Conservation (phyloP, 2,329 filamentous ascomycete species). For the Verticillium nubilum region DNA sequence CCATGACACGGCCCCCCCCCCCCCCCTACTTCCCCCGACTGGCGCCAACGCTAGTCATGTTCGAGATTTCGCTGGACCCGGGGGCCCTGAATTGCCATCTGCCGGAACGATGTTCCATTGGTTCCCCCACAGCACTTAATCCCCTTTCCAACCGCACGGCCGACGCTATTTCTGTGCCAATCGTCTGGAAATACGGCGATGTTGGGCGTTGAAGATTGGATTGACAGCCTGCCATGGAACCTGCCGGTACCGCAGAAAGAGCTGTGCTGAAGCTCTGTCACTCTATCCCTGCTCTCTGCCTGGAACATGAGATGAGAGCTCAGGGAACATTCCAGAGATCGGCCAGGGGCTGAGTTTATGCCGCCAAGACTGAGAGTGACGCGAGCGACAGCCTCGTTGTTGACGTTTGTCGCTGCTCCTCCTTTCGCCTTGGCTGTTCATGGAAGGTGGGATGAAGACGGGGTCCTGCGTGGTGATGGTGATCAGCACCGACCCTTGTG, state of each 20-base stretch:
- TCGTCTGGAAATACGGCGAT: not conserved
- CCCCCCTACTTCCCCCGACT: not conserved
- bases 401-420: not conserved
- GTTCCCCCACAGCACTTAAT: not conserved
- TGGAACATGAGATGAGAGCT: not conserved
- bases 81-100: not conserved
- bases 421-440: not conserved
- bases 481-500: not conserved
- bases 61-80: not conserved
- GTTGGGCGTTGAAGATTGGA: not conserved
- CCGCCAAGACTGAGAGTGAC: not conserved
- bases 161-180: not conserved
- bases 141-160: not conserved
- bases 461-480: not conserved
- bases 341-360: not conserved
- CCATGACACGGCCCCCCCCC: not conserved
- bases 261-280: not conserved
- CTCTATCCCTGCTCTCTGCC: not conserved
- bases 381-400: not conserved
- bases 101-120: not conserved
- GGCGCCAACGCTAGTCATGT: not conserved
- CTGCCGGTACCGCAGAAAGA: not conserved
- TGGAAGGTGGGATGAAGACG: not conserved
- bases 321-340: not conserved
- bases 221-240: too few species aligned